Evolutionary conservation across 495 filamentous ascomycete genomes (phyloP).

Genomic region (Pyronema omphalodes): DNA sequence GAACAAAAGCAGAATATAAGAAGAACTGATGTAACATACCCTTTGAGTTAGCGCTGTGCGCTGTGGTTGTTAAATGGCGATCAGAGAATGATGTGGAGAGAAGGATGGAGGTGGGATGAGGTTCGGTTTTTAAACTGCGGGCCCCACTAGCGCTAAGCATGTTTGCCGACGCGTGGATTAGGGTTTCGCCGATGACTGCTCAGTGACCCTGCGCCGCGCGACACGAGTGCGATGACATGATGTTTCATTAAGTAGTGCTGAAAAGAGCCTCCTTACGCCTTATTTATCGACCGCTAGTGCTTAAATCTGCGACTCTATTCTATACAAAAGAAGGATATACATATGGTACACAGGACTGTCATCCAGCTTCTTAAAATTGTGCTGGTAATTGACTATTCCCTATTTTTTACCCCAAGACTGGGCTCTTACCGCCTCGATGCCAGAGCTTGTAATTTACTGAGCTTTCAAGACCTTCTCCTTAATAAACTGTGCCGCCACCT

Average conservation of each 20-base stretch:
- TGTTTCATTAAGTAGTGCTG: too few species aligned
- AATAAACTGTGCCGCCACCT: conserved; percentile 53
- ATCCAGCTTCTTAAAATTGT: neutral
- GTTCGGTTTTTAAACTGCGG: neutral
- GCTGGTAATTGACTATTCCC: neutral
- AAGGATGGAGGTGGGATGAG: neutral
- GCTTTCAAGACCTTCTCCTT: conserved; percentile 50
- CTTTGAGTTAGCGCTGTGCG: neutral
- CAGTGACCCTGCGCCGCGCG: neutral
- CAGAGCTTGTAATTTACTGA: neutral
- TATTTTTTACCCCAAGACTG: neutral
- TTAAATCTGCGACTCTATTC: neutral
- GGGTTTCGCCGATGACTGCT: neutral
- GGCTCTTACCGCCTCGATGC: neutral
- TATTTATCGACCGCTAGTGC: neutral
- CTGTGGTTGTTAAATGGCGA: neutral
- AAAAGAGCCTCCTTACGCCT: too few species aligned
- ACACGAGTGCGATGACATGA: too few species aligned
- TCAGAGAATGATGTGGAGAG: neutral
- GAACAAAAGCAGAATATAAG: neutral
- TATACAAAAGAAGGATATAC: conserved; percentile 3
- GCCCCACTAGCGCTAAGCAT: neutral
- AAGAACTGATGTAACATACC: neutral
- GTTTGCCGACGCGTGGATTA: neutral
- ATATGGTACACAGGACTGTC: conserved; percentile 1